A percentile compares a stretch with the other conserved stretches of the same genome.
Evolutionary conservation across 2,329 filamentous ascomycete genomes (phyloP).

Genomic region (Colletotrichum sp.): DNA sequence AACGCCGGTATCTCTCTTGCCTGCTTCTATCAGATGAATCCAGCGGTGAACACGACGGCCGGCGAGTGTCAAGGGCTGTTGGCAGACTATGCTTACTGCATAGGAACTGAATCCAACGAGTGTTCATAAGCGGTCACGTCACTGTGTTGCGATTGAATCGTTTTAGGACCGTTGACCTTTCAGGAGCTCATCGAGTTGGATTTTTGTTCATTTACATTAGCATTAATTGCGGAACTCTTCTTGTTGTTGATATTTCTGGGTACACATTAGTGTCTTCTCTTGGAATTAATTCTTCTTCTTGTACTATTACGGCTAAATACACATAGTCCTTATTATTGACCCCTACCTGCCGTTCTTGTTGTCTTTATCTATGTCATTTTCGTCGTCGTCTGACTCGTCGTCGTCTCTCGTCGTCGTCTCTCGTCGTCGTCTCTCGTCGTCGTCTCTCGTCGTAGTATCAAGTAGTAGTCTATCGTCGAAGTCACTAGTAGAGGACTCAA

Average conservation of each 20-base stretch:
- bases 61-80: neutral
- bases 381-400: neutral
- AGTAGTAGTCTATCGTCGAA: too few relatives aligned
- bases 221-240: neutral
- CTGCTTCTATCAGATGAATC: neutral
- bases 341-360: neutral
- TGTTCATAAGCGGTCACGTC: neutral
- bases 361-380: neutral
- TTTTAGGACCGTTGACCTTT: neutral
- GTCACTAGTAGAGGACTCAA: too few relatives aligned
- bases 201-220: neutral
- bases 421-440: neutral
- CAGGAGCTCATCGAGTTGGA: neutral
- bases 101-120: neutral
- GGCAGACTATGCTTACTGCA: neutral
- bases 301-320: neutral
- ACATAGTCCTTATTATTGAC: neutral
- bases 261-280: neutral
- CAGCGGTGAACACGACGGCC: neutral
- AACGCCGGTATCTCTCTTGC: neutral
- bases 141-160: neutral
- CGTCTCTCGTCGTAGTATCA: too few relatives aligned
- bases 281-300: neutral
- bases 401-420: neutral
- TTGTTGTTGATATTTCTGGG: neutral